Evolutionary conservation across 2,329 filamentous ascomycete species (phyloP), one percentile per base, ranked within the genome.

Genomic region (Hypoxylon sp.): DNA sequence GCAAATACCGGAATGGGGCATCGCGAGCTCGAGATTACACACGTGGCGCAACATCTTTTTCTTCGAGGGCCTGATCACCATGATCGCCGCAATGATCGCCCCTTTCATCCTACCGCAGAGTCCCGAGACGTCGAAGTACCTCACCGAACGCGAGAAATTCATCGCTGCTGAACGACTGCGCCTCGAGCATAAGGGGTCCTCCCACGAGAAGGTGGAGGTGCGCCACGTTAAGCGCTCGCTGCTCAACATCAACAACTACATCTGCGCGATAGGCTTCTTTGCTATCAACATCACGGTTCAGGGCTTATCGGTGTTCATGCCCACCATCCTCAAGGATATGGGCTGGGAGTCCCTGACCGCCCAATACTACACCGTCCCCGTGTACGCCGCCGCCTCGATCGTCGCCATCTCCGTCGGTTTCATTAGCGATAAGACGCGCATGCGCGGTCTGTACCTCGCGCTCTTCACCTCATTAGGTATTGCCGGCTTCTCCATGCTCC

Each of bases 11-110:
- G 71, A 77, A 32, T 88, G 85, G 84, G 86, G 86, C 0, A 72
- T 78, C 5, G 76, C 74, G 0, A 65, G 76, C 1, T 78, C 78
- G 63, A 78, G 72, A 27, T 80, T 88, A 55, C 78, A 83, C 67
- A 83, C 80, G 0, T 87, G 85, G 85, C 80, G 84, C 64, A 86
- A 86, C 74, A 89, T 89, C 69, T 89, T 89, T 79, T 88, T 89
- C 77, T 88, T 89, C 63, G 87, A 89, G 73, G 87, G 87, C 0
- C 74, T 88, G 43, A 70, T 88, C 65, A 89, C 86, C 8, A 74
- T 83, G 21, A 62, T 85, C 43, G 71, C 84, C 11, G 85, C 84
- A 0, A 39, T 81, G 1, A 62, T 78, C 1, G 83, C 85, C 0
- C 85, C 85, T 0, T 78, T 85, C 54, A 76, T 85, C 65, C 82